These are phyloP conservation scores for Lentinula sp. DNA, from an alignment of 768 basidiomycete species.

Conservation along the genomic window DNA sequence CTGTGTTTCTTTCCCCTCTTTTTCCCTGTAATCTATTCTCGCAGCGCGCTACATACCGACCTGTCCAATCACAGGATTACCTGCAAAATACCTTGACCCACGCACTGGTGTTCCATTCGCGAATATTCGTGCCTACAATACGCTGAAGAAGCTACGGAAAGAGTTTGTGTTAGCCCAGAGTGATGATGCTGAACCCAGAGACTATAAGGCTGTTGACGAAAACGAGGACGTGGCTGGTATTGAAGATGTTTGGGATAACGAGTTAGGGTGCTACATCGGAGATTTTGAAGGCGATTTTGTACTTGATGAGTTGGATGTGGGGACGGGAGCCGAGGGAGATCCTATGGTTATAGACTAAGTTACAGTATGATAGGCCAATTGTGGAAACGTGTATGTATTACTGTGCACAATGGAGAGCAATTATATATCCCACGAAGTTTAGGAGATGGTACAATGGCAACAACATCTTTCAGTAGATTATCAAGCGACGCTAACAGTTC, in stretches of 20 bases:
- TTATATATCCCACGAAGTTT: too few relatives aligned
- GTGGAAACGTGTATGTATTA: too few relatives aligned
- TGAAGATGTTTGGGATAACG: constrained; percentile 13
- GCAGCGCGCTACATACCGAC: constrained; percentile 58
- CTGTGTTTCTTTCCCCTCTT: neutral
- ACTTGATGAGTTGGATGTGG: neutral
- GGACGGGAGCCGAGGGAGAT: neutral
- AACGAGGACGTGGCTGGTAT: neutral
- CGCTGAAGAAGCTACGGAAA: constrained; percentile 29
- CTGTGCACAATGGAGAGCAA: too few relatives aligned
- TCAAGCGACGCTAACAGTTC: too few relatives aligned
- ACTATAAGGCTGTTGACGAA: neutral
- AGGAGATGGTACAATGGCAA: too few relatives aligned
- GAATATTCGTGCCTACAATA: constrained; percentile 55
- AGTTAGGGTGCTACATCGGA: constrained; percentile 36
- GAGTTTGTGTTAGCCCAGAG: neutral
- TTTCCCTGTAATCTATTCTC: neutral
- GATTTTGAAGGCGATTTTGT: neutral
- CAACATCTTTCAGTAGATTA: too few relatives aligned
- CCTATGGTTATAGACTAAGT: neutral
- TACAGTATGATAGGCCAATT: too few relatives aligned
- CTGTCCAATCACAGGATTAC: constrained; percentile 76
- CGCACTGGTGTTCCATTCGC: constrained; percentile 77
- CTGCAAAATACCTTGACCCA: constrained; percentile 78
- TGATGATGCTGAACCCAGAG: neutral